Evolutionary conservation across 805 yeast species (phyloP), one percentile per base, ranked within the genome.

Genomic region (Sugiyamaella valdiviana): DNA sequence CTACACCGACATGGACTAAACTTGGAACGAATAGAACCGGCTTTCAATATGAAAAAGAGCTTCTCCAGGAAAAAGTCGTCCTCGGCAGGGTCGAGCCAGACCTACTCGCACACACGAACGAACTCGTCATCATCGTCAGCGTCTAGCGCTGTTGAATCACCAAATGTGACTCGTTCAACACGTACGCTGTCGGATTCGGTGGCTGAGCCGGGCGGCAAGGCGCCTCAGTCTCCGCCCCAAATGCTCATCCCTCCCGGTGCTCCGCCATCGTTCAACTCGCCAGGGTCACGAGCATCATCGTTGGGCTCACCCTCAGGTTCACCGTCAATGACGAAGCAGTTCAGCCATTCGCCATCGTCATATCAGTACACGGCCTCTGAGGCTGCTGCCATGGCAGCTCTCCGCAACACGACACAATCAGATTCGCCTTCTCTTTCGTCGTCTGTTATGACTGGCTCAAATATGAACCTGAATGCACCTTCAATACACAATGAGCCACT

Each of bases 321-420:
- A 26, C 32, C 32, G 7, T 26, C 32, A 10, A 12, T 26, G n/a
- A 26, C 32, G 4, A 26, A 26, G 32, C 32, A 26, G 32, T 26
- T 26, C 32, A 26, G 32, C 32, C 9, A 26, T n/a, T 26, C 32
- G 4, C 7, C 32, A n/a, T 26, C 29, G 6, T 26, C 21, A 10
- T 37, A 24, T 17, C 47, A 44, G n/a, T 51, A 53, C 35, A 52
- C 55, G 5, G 45, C 54, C 9, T 57, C 60, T 6, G 61, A 57
- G 45, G 59, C 59, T 4, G 61, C 61, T 10, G 61, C 61, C 0
- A 46, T 51, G 15, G 61, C 61, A 10, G 61, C 61, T 3, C 38
- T 57, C 16, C 46, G 48, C 17, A 55, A 50, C 44, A 26, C 32
- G 5, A 10, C 32, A 7, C 32, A 26, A 3, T 26, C 32, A n/a